phyloP scores from a whole-genome alignment of 1,284 basidiomycete species.

The Ganoderma lucidum region DNA sequence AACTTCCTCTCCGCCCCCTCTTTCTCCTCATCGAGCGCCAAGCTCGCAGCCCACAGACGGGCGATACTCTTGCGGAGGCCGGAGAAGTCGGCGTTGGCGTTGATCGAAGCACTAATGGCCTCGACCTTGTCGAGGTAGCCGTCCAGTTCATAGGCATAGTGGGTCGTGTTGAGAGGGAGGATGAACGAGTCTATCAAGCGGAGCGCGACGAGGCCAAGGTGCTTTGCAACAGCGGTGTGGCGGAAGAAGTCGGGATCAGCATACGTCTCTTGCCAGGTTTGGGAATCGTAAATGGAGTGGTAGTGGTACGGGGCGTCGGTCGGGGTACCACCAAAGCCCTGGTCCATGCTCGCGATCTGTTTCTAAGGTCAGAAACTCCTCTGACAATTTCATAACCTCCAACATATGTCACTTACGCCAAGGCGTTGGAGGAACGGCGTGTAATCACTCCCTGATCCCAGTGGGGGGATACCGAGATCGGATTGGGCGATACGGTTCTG shows the following conservation, averaged over 20 bases:
- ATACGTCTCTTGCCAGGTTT: slow-evolving; percentile 74
- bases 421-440: slow-evolving; percentile 81
- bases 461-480: slow-evolving; percentile 46
- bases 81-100: slow-evolving; percentile 33
- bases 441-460: slow-evolving; percentile 76
- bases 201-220: slow-evolving; percentile 68
- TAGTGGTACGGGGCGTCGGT: slow-evolving; percentile 79
- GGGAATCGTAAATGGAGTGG: slow-evolving; percentile 78
- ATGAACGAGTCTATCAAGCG: slow-evolving; percentile 65
- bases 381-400: too few relatives aligned
- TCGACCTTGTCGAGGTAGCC: slow-evolving; percentile 54
- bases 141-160: slow-evolving; percentile 64
- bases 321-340: slow-evolving; percentile 55
- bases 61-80: slow-evolving; percentile 57
- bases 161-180: slow-evolving; percentile 78
- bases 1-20: slow-evolving; percentile 45
- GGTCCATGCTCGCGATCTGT: slow-evolving; percentile 60
- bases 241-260: slow-evolving; percentile 76
- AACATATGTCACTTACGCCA: slow-evolving; percentile 46
- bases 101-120: slow-evolving; percentile 34
- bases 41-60: slow-evolving; percentile 58
- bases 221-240: slow-evolving; percentile 77
- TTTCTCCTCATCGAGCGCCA: slow-evolving; percentile 62
- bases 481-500: slow-evolving; percentile 35
- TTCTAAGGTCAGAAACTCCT: background rate